These are phyloP conservation scores for Pholiota conissans DNA, from an alignment of 768 basidiomycete genomes.

Conservation along the genomic window DNA sequence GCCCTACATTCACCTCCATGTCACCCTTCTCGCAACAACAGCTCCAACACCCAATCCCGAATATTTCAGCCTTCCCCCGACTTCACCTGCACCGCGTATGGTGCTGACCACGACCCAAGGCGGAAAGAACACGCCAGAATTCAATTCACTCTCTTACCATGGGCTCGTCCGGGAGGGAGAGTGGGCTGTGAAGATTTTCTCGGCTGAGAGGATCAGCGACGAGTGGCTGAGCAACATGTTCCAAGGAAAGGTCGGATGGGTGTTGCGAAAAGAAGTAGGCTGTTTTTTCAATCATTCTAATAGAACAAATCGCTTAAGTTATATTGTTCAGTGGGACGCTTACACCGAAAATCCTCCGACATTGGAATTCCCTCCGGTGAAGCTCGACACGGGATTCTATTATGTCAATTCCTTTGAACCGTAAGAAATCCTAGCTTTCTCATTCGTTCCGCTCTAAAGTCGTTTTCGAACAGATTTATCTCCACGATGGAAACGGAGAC, in stretches of 20 bases:
- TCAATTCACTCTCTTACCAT: constrained; percentile 87
- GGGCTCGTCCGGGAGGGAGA: constrained; percentile 53
- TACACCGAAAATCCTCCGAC: constrained; percentile 76
- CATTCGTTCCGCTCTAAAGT: constrained; percentile 5
- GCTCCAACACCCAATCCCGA: constrained; percentile 55
- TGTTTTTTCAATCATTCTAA: not conserved
- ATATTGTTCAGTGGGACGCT: constrained; percentile 68
- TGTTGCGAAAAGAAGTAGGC: constrained; percentile 71
- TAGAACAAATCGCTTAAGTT: not conserved
- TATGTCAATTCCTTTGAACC: constrained; percentile 94
- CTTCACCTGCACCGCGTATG: constrained; percentile 51
- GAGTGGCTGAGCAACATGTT: constrained; percentile 72
- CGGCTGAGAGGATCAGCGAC: constrained; percentile 60
- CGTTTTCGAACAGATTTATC: constrained; percentile 54
- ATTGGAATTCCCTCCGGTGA: constrained; percentile 70
- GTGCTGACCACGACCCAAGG: constrained; percentile 64
- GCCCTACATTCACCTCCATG: constrained; percentile 83
- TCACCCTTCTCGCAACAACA: constrained; percentile 86
- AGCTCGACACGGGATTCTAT: constrained; percentile 76
- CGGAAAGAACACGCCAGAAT: constrained; percentile 62
- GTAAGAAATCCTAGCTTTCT: constrained; percentile 39
- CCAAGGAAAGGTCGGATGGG: constrained; percentile 71
- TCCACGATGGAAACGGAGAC: constrained; percentile 96
- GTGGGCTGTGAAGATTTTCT: constrained; percentile 90
- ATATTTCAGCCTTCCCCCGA: constrained; percentile 63